Evolutionary conservation across 78 protist genomes (phyloP), one percentile per base, ranked within the genome.

Genomic region (Dictyostelium brefeldianum): DNA sequence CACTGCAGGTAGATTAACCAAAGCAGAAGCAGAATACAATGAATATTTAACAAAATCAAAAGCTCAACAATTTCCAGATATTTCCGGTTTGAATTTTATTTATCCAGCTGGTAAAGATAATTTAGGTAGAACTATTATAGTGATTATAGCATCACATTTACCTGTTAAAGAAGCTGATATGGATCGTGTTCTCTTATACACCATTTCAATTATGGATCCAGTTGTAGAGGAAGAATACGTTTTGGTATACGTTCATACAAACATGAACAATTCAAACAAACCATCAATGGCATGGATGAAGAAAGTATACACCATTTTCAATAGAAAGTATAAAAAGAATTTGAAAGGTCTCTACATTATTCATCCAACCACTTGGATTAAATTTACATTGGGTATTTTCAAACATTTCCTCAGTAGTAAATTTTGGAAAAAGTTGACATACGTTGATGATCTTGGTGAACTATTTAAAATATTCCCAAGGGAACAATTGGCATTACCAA

Each of bases 261-360:
- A 92, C 36, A 83, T 92, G 70, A 54, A 56, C 27, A 80, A 85
- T 47, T 79, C 48, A 0, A 92, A 87, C 50, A 81, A 79, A 50
- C 95, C 95, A 22, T 8, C 87, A 0, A 50, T 90, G 50, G 22
- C 67, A n/a, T 95, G 95, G 95, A 12, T 95, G 51, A 82, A 80
- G 20, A 53, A 82, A 25, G 95, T 81, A 22, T 95, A 95, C 70
- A 22, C 79, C 4, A 67, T 82, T 36, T 81, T 95, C 18, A 83
- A 89, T 47, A 89, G 97, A 80, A 89, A 90, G 74, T 96, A 95
- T 90, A 95, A 95, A 89, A 95, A 95, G 96, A 95, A 95, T 83
- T 89, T 95, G 27, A 95, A 95, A 71, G 70, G 89, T 0, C 80
- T 95, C 36, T 95, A 91, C 50, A 57, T 95, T 14, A 92, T 95